Evolutionary conservation across 2,329 filamentous ascomycete species (phyloP).

Genomic region (Ophiostoma australiae): DNA sequence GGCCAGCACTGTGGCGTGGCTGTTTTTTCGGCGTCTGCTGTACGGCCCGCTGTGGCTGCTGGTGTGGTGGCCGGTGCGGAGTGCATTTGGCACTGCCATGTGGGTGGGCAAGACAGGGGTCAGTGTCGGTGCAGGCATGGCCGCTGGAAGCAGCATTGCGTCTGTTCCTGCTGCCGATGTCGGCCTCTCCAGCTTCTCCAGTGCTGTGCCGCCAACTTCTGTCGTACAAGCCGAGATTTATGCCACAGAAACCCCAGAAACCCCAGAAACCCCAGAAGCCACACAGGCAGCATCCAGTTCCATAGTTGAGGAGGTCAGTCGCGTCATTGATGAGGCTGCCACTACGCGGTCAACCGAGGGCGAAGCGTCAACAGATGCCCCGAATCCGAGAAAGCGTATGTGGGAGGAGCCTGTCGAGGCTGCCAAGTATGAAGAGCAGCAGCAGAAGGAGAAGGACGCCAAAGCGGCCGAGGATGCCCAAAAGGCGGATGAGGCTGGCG

Average conservation of each 20-base stretch:
- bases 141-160: not conserved
- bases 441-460: conserved; percentile 15
- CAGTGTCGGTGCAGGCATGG: conserved; percentile 27
- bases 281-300: conserved; percentile 31
- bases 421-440: conserved; percentile 25
- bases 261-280: not conserved
- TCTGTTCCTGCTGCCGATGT: conserved; percentile 12
- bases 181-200: not conserved
- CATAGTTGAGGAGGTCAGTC: conserved; percentile 51
- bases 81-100: conserved; percentile 49
- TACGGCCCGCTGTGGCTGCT: conserved; percentile 92
- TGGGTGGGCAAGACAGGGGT: conserved; percentile 41
- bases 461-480: not conserved
- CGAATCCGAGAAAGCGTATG: conserved; percentile 58
- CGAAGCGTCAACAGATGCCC: conserved; percentile 29
- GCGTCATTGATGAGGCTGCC: conserved; percentile 42
- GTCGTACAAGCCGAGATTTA: conserved; percentile 22
- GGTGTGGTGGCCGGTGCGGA: conserved; percentile 63
- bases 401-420: conserved; percentile 46
- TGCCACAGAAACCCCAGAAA: conserved; percentile 19
- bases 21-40: conserved; percentile 75
- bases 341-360: not conserved
- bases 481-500: not conserved
- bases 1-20: conserved; percentile 71
- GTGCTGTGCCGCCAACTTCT: conserved; percentile 28